Base-by-base conservation (phyloP, 176 grass and related monocot species). In the Hsuehochloa calcarea region DNA sequence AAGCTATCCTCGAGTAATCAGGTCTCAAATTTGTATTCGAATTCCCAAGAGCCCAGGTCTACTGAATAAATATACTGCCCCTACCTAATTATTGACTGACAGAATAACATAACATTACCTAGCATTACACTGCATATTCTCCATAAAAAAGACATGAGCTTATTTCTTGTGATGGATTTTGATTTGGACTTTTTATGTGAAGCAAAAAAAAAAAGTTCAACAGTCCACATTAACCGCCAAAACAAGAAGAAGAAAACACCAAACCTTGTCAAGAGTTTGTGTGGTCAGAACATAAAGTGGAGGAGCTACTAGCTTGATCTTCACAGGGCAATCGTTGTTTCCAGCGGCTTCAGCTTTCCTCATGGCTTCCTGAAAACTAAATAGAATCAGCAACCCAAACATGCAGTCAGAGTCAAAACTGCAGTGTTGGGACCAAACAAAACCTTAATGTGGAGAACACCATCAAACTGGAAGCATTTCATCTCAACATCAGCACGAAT, bases 181-280 rank as follows among this genome's bases (percentile, higher is more conserved):
- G 29, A n/a, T 5, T 37, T 16, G 14, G 4, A 66, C 14, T 66
- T 15, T 50, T 44, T 16, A 51, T 1, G 19, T 26, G 59, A 27
- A 26, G 59, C 19, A 9, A 37, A 15, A 1, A 10, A 10, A 8
- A 73, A 46, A 10, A 39, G 6, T 8, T 10, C 10, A 58, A 27
- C 26, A 74, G 60, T 47, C 11, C 5, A 38, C 58, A 75, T 64
- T n/a, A 84, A 84, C 34, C 12, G 1, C 29, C 8, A 49, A 74
- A 82, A 46, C 77, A 52, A 65, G 38, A 41, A 7, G 55, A 87
- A 63, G 35, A 74, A 68, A 84, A 73, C 65, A 84, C 41, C 14
- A 86, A 86, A 93, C 91, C 88, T 93, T 93, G 82, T 93, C 91
- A 79, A 93, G 91, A 49, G 88, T 93, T 60, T 90, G 89, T 40